Evolutionary conservation across 331 rosid genomes (phyloP).

Genomic region (Prunus yedoensis): DNA sequence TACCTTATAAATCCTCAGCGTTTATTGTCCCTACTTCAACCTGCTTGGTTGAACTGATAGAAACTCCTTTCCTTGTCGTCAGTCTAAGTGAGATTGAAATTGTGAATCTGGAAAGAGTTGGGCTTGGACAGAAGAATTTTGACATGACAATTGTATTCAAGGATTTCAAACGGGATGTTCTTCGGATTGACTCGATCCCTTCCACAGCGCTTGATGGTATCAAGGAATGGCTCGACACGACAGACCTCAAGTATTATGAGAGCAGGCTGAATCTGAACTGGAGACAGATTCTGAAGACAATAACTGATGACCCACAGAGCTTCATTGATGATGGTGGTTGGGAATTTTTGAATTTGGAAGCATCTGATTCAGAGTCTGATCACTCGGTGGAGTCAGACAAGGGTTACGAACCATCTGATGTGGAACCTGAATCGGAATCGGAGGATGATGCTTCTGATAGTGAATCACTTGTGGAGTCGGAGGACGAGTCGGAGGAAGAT

Average conservation of each 20-base stretch:
- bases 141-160: conserved; percentile 53
- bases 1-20: conserved; percentile 54
- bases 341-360: conserved; percentile 59
- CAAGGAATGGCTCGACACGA: conserved; percentile 56
- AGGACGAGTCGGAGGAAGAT: conserved; percentile 49
- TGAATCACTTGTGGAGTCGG: conserved; percentile 52
- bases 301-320: conserved; percentile 58
- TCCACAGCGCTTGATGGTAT: conserved; percentile 55
- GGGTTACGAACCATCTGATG: conserved; percentile 54
- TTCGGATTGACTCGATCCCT: conserved; percentile 54
- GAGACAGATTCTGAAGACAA: conserved; percentile 53
- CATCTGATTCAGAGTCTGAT: conserved; percentile 48
- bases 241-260: conserved; percentile 56
- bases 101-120: conserved; percentile 54
- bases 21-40: conserved; percentile 50
- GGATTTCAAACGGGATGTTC: conserved; percentile 55
- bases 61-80: conserved; percentile 51
- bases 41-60: conserved; percentile 48
- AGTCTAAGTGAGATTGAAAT: conserved; percentile 55
- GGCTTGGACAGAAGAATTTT: conserved; percentile 61
- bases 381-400: conserved; percentile 47
- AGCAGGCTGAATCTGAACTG: conserved; percentile 54
- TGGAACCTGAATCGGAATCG: conserved; percentile 46
- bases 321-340: conserved; percentile 56
- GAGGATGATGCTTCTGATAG: conserved; percentile 50